Conservation (phyloP, 1,284 basidiomycete genomes). For the Leccinum solheimii region DNA sequence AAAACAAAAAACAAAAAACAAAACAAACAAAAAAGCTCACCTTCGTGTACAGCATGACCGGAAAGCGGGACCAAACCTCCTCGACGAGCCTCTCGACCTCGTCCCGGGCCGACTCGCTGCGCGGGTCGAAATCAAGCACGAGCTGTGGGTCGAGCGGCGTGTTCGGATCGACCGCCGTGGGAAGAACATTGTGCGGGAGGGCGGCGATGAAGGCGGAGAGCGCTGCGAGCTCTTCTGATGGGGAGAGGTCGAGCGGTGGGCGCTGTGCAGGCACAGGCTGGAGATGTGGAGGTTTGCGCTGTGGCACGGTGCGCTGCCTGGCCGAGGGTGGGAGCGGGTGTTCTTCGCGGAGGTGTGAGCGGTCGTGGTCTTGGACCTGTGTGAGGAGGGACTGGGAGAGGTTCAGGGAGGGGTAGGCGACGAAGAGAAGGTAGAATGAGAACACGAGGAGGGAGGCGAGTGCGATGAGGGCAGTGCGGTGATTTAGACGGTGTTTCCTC, state of each 20-base stretch:
- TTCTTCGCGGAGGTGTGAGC: slow-evolving; percentile 20
- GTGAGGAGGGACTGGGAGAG: slow-evolving; percentile 41
- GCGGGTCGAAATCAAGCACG: slow-evolving; percentile 82
- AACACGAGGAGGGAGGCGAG: slow-evolving; percentile 51
- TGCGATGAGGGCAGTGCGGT: slow-evolving; percentile 53
- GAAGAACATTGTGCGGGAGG: slow-evolving; percentile 78
- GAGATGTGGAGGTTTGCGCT: slow-evolving; percentile 28
- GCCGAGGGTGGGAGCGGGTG: slow-evolving; percentile 12
- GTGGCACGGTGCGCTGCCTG: slow-evolving; percentile 22
- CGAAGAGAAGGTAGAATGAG: slow-evolving; percentile 54
- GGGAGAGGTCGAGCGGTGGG: slow-evolving; percentile 48
- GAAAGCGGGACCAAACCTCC: slow-evolving; percentile 71
- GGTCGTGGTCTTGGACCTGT: slow-evolving; percentile 25
- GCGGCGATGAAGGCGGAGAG: slow-evolving; percentile 77
- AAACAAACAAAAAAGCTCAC: background rate
- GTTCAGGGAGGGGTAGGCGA: slow-evolving; percentile 44
- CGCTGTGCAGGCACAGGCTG: slow-evolving; percentile 26
- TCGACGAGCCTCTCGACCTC: slow-evolving; percentile 58
- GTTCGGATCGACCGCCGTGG: slow-evolving; percentile 62
- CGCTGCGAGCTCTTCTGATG: slow-evolving; percentile 74
- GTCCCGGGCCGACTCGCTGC: slow-evolving; percentile 51
- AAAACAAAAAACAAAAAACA: background rate
- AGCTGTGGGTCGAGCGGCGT: slow-evolving; percentile 74
- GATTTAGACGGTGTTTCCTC: slow-evolving; percentile 32
- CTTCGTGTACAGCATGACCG: slow-evolving; percentile 61